Base-by-base conservation (phyloP, 2,329 filamentous ascomycete species). In the Aspergillus sp. region DNA sequence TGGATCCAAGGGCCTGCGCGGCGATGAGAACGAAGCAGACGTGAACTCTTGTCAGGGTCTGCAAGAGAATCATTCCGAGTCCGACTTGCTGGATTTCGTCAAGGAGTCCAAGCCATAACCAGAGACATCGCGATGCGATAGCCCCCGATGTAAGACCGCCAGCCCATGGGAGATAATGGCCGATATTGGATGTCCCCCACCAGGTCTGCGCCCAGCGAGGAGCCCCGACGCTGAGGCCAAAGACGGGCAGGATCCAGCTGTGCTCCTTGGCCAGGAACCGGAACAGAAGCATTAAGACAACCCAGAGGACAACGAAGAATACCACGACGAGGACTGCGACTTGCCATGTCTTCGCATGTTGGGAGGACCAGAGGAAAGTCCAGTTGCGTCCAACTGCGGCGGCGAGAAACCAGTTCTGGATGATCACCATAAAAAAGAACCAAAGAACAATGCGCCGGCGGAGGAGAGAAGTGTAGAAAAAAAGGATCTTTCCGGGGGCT, bases 181-280 rank as follows among this genome's bases (percentile, higher is more conserved):
- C 86, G 58, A 87, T 81, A 11, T 81, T 81, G 6, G 81, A 84
- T 5, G 81, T 83, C 11, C 81, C 83, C 86, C 86, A 89, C 68
- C 86, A 83, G 68, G 88, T 87, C 69, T 89, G 86, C 7, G 81
- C 82, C 85, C 86, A 89, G 58, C 86, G 78, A 2, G 86, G 86
- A 3, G 85, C 85, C 4, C 73, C 84, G 12, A 89, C 80, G 12
- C 85, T 86, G 57, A 88, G 84, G 45, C 86, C 85, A 61, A 89
- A 87, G 55, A 89, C 82, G 12, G 86, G 86, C 4, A 89, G 74
- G 62, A 88, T 82, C 86, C 86, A 89, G 50, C 80, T 83, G 69
- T 89, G 86, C n/a, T 79, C 79, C 61, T 81, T 82, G n/a, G 82
- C 83, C n/a, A 87, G 76, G 50, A 75, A 70, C 8, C 78, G 80